Evolutionary conservation across 306 rosid species (phyloP).

Genomic region (Cicer bijugum): DNA sequence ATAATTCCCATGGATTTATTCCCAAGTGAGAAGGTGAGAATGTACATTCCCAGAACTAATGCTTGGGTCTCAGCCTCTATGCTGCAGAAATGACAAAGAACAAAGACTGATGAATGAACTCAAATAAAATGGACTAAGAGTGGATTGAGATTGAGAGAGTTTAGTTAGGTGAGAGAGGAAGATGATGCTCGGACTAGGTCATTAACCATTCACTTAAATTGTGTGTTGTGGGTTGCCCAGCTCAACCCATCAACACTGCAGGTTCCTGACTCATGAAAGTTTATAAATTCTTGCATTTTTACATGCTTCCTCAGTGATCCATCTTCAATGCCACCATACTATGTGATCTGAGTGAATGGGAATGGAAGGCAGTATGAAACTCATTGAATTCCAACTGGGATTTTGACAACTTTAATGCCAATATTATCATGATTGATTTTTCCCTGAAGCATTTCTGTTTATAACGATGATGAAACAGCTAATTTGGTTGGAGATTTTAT

Average conservation of each 20-base stretch:
- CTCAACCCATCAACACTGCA: neutral
- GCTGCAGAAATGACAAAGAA: slow-evolving; percentile 4
- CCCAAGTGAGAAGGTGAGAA: too few relatives aligned
- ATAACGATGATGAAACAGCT: neutral
- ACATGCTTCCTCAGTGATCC: neutral
- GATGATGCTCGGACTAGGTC: neutral
- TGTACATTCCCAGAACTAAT: neutral
- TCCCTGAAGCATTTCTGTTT: slow-evolving; percentile 5
- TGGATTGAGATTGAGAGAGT: slow-evolving; percentile 5
- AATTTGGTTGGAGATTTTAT: slow-evolving; percentile 41
- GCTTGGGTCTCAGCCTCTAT: neutral
- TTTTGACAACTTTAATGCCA: slow-evolving; percentile 16
- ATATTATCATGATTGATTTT: neutral
- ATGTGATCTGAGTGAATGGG: neutral
- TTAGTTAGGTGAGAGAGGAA: neutral
- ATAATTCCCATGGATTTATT: too few relatives aligned
- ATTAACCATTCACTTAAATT: neutral
- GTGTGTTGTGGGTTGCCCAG: neutral
- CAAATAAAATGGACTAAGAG: neutral
- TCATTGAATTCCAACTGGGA: neutral
- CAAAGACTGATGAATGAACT: neutral
- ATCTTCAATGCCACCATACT: neutral
- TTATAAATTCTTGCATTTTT: neutral
- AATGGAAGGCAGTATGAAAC: neutral
- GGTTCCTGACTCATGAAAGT: neutral